phyloP scores from a whole-genome alignment of 306 rosid species.

The Sesbania bispinosa region DNA sequence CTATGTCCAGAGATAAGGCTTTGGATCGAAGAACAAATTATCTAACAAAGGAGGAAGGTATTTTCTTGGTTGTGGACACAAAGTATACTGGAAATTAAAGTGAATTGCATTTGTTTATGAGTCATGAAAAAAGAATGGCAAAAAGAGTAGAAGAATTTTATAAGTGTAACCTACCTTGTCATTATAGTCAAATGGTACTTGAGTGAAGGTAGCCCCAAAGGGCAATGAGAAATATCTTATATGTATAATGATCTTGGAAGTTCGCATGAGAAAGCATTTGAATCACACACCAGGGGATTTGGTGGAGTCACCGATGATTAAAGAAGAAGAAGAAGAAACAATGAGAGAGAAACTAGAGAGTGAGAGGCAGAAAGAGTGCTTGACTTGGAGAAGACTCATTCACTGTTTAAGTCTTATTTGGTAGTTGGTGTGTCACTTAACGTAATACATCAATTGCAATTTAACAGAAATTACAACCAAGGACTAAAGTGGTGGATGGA shows the following conservation, averaged over 20 bases:
- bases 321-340: too few species aligned
- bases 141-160: conserved; percentile 7
- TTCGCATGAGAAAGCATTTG: conserved; percentile 33
- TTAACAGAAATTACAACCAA: too few species aligned
- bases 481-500: too few species aligned
- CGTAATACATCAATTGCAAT: too few species aligned
- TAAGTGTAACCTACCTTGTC: not conserved
- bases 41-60: not conserved
- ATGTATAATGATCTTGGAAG: conserved; percentile 27
- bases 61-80: not conserved
- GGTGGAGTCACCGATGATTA: too few species aligned
- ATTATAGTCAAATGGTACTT: conserved; percentile 19
- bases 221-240: conserved; percentile 1
- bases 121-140: conserved; percentile 27
- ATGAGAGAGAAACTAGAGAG: too few species aligned
- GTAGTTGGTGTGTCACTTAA: too few species aligned
- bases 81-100: not conserved
- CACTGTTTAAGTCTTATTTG: too few species aligned
- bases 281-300: conserved; percentile 42
- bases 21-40: too few species aligned
- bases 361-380: too few species aligned
- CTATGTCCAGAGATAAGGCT: too few species aligned
- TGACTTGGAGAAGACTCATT: too few species aligned
- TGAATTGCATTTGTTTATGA: not conserved
- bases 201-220: not conserved